phyloP scores from a whole-genome alignment of 2,329 filamentous ascomycete species.

The Ophiostoma tasmaniense region DNA sequence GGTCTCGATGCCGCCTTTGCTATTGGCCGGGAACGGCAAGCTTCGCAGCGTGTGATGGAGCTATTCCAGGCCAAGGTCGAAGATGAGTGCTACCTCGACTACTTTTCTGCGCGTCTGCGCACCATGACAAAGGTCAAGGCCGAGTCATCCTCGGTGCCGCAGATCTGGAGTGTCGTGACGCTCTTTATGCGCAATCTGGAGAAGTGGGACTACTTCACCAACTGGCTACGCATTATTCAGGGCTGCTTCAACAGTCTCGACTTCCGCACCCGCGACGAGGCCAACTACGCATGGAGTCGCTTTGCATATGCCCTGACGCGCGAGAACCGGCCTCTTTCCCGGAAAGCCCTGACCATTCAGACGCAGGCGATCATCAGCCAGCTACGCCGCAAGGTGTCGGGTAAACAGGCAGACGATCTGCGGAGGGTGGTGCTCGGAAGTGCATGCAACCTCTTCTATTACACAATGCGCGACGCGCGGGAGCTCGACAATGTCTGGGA shows the following conservation, averaged over 20 bases:
- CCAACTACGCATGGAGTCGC: slow-evolving; percentile 78
- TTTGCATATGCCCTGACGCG: slow-evolving; percentile 67
- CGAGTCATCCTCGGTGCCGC: slow-evolving; percentile 60
- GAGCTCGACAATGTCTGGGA: slow-evolving; percentile 75
- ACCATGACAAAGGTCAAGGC: slow-evolving; percentile 59
- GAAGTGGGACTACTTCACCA: slow-evolving; percentile 64
- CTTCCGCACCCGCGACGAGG: slow-evolving; percentile 59
- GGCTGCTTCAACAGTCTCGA: slow-evolving; percentile 77
- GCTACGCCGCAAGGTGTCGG: slow-evolving; percentile 52
- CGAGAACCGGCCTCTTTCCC: slow-evolving; percentile 50
- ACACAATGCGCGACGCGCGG: slow-evolving; percentile 58
- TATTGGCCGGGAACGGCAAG: slow-evolving; percentile 59
- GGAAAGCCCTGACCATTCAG: slow-evolving; percentile 43
- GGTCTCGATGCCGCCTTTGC: slow-evolving; percentile 61
- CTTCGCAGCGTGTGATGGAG: slow-evolving; percentile 59
- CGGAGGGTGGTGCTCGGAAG: slow-evolving; percentile 54
- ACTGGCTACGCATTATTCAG: slow-evolving; percentile 73
- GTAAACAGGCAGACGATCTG: slow-evolving; percentile 50
- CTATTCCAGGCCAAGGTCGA: slow-evolving; percentile 52
- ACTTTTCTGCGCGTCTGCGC: slow-evolving; percentile 58
- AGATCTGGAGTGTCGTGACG: slow-evolving; percentile 80
- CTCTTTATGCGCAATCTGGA: slow-evolving; percentile 64
- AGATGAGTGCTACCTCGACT: slow-evolving; percentile 57
- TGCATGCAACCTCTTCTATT: slow-evolving; percentile 76
- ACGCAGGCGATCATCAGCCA: slow-evolving; percentile 61